These are phyloP conservation scores for Debaryomyces castellii DNA, from an alignment of 805 yeast genomes.

Conservation along the genomic window DNA sequence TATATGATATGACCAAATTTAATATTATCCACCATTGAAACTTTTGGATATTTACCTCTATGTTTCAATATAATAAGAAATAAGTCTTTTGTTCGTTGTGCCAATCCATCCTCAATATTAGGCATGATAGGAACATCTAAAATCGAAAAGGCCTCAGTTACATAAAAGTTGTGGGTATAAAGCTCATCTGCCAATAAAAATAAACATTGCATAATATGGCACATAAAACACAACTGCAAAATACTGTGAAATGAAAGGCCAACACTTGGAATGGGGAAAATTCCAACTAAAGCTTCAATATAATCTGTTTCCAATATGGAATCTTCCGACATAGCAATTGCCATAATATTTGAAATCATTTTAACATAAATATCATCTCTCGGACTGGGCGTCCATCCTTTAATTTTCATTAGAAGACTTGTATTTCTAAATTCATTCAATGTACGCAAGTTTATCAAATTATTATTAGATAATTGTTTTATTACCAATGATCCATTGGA, in stretches of 20 bases:
- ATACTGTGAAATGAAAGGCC: constrained; percentile 48
- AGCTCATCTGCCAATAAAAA: constrained; percentile 27
- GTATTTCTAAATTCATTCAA: constrained; percentile 38
- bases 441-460: constrained; percentile 57
- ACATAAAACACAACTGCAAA: constrained; percentile 48
- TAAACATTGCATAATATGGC: constrained; percentile 50
- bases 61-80: constrained; percentile 24
- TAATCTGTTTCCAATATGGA: constrained; percentile 46
- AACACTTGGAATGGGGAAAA: constrained; percentile 46
- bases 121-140: constrained; percentile 38
- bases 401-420: constrained; percentile 31
- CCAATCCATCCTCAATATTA: constrained; percentile 18
- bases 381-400: constrained; percentile 31
- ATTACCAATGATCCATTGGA: constrained; percentile 45
- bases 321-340: constrained; percentile 32
- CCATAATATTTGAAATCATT: constrained; percentile 31
- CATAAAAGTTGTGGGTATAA: constrained; percentile 22
- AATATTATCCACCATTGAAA: constrained; percentile 15
- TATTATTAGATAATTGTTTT: constrained; percentile 61
- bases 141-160: constrained; percentile 20
- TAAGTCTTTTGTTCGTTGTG: constrained; percentile 19
- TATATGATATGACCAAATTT: constrained; percentile 43
- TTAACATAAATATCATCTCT: constrained; percentile 31
- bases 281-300: constrained; percentile 51
- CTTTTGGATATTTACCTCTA: constrained; percentile 6